Evolutionary conservation across 371 early-diverging fungal species (phyloP).

Genomic region (Lichtheimia hyalospora): DNA sequence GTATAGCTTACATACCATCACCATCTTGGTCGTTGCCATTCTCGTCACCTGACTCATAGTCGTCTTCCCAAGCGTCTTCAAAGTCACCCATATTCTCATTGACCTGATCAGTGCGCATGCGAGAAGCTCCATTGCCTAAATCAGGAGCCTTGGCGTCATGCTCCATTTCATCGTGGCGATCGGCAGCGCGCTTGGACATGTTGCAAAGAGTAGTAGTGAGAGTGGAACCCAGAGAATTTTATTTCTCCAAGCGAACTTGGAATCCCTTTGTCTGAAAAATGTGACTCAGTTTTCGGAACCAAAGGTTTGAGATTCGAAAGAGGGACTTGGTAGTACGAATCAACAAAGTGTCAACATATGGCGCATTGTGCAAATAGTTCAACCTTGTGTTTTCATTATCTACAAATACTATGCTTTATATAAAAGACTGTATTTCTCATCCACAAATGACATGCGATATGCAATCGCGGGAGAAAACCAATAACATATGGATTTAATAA

Average conservation of each 20-base stretch:
- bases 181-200: constrained; percentile 64
- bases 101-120: constrained; percentile 35
- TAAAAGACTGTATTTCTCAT: too few species aligned
- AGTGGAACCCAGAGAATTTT: background rate
- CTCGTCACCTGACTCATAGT: constrained; percentile 72
- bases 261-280: too few species aligned
- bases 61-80: constrained; percentile 96
- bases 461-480: too few species aligned
- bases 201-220: background rate
- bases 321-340: too few species aligned
- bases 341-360: too few species aligned
- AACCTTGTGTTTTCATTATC: too few species aligned
- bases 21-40: constrained; percentile 51
- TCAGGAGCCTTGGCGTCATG: constrained; percentile 32
- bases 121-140: constrained; percentile 33
- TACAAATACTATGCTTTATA: too few species aligned
- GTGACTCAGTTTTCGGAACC: too few species aligned
- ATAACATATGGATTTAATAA: too few species aligned
- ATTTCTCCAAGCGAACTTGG: background rate
- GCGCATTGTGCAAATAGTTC: too few species aligned
- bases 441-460: too few species aligned
- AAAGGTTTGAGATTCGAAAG: too few species aligned
- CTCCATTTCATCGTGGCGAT: constrained; percentile 52
- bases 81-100: constrained; percentile 91
- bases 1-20: constrained; percentile 35